Evolutionary conservation across 345 rosid genomes (phyloP).

Genomic region (Pugionium dolabratum): DNA sequence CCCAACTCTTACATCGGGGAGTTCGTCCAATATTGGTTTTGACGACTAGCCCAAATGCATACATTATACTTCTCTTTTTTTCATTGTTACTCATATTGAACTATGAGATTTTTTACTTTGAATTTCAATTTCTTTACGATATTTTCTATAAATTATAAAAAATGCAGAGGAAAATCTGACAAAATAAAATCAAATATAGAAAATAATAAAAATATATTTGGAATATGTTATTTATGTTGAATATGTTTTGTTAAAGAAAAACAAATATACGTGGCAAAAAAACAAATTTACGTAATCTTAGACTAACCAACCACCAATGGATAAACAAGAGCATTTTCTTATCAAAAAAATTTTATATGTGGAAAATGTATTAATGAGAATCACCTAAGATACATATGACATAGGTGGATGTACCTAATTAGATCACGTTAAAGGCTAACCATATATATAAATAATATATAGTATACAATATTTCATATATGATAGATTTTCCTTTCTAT

Average conservation of each 20-base stretch:
- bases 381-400: not conserved
- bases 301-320: conserved; percentile 12
- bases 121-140: too few relatives aligned
- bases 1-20: not conserved
- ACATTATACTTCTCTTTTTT: too few relatives aligned
- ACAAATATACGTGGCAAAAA: too few relatives aligned
- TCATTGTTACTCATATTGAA: too few relatives aligned
- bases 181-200: too few relatives aligned
- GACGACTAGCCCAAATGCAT: too few relatives aligned
- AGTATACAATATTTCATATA: not conserved
- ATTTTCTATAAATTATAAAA: too few relatives aligned
- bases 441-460: not conserved
- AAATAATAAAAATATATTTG: too few relatives aligned
- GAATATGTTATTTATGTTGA: too few relatives aligned
- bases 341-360: conserved; percentile 15
- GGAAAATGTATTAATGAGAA: conserved; percentile 8
- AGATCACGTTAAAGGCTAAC: not conserved
- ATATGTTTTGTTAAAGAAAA: too few relatives aligned
- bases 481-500: conserved; percentile 4
- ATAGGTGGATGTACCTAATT: conserved; percentile 1
- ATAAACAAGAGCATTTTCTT: not conserved
- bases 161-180: too few relatives aligned
- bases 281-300: not conserved
- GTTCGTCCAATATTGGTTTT: not conserved
- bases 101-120: too few relatives aligned